A percentile compares a stretch with the other conserved stretches of the same genome.
Conservation (phyloP, 768 basidiomycete species). For the Pulveroboletus sp. region DNA sequence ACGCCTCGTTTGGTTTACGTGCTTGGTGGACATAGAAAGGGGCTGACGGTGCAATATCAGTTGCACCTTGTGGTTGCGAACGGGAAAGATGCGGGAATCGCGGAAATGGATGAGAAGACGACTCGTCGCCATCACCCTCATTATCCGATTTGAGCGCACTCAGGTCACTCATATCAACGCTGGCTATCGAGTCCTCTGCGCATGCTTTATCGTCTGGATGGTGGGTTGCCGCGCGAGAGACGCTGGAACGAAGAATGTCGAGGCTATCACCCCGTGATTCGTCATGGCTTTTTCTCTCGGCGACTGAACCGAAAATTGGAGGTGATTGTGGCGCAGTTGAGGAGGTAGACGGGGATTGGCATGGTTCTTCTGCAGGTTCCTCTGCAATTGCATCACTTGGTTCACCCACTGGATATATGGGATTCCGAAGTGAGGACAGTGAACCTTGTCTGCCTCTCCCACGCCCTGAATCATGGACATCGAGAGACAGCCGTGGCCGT, state of each 20-base stretch:
- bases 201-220: conserved; percentile 2
- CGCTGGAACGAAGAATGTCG: conserved; percentile 20
- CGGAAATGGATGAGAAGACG: conserved; percentile 25
- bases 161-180: conserved; percentile 32
- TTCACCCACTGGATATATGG: conserved; percentile 10
- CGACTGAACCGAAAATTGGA: conserved; percentile 3
- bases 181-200: conserved; percentile 26
- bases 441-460: conserved; percentile 24
- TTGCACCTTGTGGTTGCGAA: conserved; percentile 9
- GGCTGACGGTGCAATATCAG: background rate
- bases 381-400: conserved; percentile 18
- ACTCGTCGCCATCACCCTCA: conserved; percentile 25
- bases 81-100: conserved; percentile 23
- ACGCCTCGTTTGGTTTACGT: conserved; percentile 23
- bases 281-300: conserved; percentile 9
- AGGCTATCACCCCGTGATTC: conserved; percentile 14
- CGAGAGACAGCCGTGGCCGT: conserved; percentile 15
- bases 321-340: background rate
- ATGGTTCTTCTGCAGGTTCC: conserved; percentile 6
- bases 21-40: conserved; percentile 23
- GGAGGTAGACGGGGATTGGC: background rate
- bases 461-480: conserved; percentile 11
- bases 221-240: conserved; percentile 9
- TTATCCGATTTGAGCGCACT: conserved; percentile 28
- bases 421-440: conserved; percentile 28